A percentile compares a stretch with the other conserved stretches of the same genome.
phyloP scores from a whole-genome alignment of 345 rosid species.

The Microthlaspi erraticum region DNA sequence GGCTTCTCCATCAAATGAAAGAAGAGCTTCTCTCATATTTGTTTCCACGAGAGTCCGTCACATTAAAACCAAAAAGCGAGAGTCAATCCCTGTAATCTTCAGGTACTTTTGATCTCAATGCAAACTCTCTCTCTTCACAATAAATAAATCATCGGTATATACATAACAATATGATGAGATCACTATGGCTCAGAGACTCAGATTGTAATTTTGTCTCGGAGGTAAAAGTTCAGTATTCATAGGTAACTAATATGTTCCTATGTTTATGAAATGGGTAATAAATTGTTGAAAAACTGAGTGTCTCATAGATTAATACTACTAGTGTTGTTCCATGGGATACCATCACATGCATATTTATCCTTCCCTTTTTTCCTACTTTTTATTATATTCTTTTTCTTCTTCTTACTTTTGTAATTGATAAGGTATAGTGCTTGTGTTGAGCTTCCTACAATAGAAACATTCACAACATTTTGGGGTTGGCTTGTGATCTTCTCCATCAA shows the following conservation, averaged over 20 bases:
- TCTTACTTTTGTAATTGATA: conserved; percentile 15
- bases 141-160: background rate
- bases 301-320: background rate
- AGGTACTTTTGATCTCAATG: conserved; percentile 19
- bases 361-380: background rate
- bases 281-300: background rate
- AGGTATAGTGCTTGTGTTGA: conserved; percentile 6
- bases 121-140: background rate
- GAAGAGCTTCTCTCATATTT: conserved; percentile 18
- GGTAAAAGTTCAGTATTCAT: background rate
- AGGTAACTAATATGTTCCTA: background rate
- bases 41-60: background rate
- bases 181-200: background rate
- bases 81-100: background rate
- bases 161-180: background rate
- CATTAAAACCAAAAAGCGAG: conserved; percentile 5
- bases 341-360: conserved; percentile 8
- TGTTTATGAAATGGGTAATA: background rate
- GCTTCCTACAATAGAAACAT: background rate
- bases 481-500: conserved; percentile 33
- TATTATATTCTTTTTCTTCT: background rate
- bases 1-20: conserved; percentile 27
- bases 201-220: background rate
- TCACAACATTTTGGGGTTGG: conserved; percentile 28
- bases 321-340: conserved; percentile 6